phyloP scores from a whole-genome alignment of 2,329 filamentous ascomycete genomes.

The Bipolaris zeicola region DNA sequence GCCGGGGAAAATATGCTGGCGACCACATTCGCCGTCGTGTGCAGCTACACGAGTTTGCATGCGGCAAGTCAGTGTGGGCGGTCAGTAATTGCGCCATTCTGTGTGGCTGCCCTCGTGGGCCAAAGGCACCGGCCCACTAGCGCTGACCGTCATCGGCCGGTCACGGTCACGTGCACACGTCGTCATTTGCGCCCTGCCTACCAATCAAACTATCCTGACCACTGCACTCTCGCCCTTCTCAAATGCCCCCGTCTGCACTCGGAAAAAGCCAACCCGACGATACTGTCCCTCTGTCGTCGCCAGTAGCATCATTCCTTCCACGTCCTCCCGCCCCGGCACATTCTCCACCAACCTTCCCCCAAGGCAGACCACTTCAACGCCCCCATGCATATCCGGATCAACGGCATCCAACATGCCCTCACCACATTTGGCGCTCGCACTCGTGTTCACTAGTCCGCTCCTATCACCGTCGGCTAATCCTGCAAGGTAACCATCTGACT shows the following conservation, averaged over 20 bases:
- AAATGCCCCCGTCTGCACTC: background rate
- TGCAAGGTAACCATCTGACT: background rate
- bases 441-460: background rate
- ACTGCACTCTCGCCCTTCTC: background rate
- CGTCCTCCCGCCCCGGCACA: constrained; percentile 3
- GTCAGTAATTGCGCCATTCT: constrained; percentile 5
- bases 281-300: background rate
- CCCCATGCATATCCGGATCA: constrained; percentile 10
- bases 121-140: background rate
- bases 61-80: background rate
- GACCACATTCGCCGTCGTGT: background rate
- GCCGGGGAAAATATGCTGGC: background rate
- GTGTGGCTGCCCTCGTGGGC: background rate
- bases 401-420: constrained; percentile 12
- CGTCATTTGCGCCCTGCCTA: background rate
- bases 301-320: constrained; percentile 15
- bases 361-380: constrained; percentile 12
- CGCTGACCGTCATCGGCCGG: background rate
- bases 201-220: background rate
- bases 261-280: constrained; percentile 12
- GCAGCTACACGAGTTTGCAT: background rate
- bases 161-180: constrained; percentile 1
- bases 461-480: background rate
- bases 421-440: background rate
- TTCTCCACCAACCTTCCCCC: constrained; percentile 6